Percentiles rank a stretch among this genome's conserved stretches.
phyloP scores from a whole-genome alignment of 2,329 filamentous ascomycete species.

The Colletotrichum somersetense region DNA sequence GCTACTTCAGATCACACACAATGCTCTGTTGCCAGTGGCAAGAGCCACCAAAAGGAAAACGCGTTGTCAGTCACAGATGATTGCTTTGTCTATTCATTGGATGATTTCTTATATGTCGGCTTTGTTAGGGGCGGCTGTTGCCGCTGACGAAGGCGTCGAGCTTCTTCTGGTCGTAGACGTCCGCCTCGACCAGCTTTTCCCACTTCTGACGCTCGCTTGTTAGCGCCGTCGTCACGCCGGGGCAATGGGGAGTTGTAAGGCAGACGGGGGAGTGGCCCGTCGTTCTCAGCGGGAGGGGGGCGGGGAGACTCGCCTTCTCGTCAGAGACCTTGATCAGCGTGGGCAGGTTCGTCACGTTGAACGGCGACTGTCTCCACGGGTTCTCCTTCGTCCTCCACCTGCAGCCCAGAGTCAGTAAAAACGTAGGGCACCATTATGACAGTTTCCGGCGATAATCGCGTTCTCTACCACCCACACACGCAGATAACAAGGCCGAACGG shows the following conservation, averaged over 20 bases:
- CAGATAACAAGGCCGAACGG: too few species aligned
- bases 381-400: constrained; percentile 40
- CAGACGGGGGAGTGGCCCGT: too few species aligned
- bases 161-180: constrained; percentile 39
- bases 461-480: too few species aligned
- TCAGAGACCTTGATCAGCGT: constrained; percentile 38
- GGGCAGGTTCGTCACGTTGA: constrained; percentile 39
- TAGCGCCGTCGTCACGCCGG: neutral
- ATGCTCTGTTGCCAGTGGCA: neutral
- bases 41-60: too few species aligned
- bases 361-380: constrained; percentile 38
- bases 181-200: constrained; percentile 39
- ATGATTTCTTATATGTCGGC: neutral
- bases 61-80: neutral
- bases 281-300: too few species aligned
- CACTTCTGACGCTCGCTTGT: constrained; percentile 27
- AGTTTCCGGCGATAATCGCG: neutral
- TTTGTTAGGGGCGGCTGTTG: constrained; percentile 15
- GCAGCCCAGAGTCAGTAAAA: neutral
- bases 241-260: neutral
- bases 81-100: neutral
- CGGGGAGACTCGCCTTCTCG: constrained; percentile 20
- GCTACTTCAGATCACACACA: neutral
- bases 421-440: too few species aligned
- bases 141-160: constrained; percentile 32